Evolutionary conservation across 1,284 basidiomycete species (phyloP).

Genomic region (Cerrena zonata): DNA sequence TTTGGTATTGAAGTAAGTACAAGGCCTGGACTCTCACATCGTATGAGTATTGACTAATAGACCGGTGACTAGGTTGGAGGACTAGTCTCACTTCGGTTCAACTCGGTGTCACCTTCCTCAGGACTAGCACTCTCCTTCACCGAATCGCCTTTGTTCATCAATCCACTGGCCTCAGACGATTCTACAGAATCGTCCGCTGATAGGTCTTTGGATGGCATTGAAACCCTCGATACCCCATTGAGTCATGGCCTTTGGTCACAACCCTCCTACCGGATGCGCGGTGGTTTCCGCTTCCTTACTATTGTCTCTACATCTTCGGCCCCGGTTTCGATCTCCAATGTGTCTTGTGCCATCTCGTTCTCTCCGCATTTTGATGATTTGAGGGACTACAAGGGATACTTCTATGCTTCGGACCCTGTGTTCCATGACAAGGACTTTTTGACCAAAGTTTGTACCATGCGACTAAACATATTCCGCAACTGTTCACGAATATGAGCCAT

Average conservation of each 20-base stretch:
- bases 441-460: slow-evolving; percentile 50
- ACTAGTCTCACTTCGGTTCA: slow-evolving; percentile 35
- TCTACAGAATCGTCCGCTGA: slow-evolving; percentile 32
- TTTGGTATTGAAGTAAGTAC: slow-evolving; percentile 40
- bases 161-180: slow-evolving; percentile 39
- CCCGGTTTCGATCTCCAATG: slow-evolving; percentile 41
- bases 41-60: background rate
- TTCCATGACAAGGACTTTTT: slow-evolving; percentile 46
- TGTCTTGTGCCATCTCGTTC: slow-evolving; percentile 51
- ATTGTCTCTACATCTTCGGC: slow-evolving; percentile 36
- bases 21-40: background rate
- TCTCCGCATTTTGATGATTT: slow-evolving; percentile 49
- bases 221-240: slow-evolving; percentile 35
- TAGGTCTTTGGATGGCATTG: slow-evolving; percentile 43
- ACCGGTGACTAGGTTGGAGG: slow-evolving; percentile 38
- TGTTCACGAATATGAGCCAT: too few relatives aligned
- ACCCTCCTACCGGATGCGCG: slow-evolving; percentile 39
- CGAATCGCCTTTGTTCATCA: slow-evolving; percentile 44
- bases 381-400: slow-evolving; percentile 51
- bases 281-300: slow-evolving; percentile 54
- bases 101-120: slow-evolving; percentile 26
- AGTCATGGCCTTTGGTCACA: slow-evolving; percentile 43
- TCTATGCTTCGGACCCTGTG: slow-evolving; percentile 42
- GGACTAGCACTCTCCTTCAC: slow-evolving; percentile 43
- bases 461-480: too few relatives aligned